Base-by-base conservation (phyloP, 1,139 yeast genomes). In the Keqinozyma sinolaborantium region DNA sequence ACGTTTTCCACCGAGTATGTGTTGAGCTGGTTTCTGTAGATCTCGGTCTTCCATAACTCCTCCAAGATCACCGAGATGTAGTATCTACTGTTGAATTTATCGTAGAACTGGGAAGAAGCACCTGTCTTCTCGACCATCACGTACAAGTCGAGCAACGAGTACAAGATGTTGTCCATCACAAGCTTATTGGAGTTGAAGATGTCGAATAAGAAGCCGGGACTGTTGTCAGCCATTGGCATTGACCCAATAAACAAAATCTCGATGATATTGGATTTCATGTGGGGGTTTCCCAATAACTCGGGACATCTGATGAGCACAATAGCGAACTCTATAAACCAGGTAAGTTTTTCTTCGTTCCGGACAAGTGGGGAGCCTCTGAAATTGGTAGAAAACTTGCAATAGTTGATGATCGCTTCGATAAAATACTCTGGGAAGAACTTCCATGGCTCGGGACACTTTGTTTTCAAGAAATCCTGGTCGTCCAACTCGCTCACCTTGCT, bases 91-190 rank as follows among this genome's bases (percentile, higher is more conserved):
- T 87, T 90, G 63, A 94, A 92, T 57, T 92, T 92, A 59, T 92
- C 99, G 56, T 92, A 92, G 54, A 92, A 92, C 58, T 92, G 98
- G 0, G 95, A 81, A 4, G 94, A 81, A 3, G 97, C 84, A 5
- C 98, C 98, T 0, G 98, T 94, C 51, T 86, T 87, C 54, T 92
- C 99, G 35, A 90, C 92, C 72, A 86, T 88, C 26, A 92, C 95
- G 55, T 92, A 92, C 44, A 88, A 84, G 50, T 87, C 94, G 60
- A 92, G 72, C 38, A 92, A 68, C 0, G 95, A 83, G 48, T 86
- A 90, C 37, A 92, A 65, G 36, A 94, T 56, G 50, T 90, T 79
- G 30, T 80, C 68, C 27, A 65, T 60, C 1, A 87, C 83, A 30
- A 83, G 51, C 32, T 73, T 70, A 47, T 87, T 79, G 8, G 78